These are phyloP conservation scores for Fusarium sp. DNA, from an alignment of 2,329 filamentous ascomycete genomes.

Conservation along the genomic window DNA sequence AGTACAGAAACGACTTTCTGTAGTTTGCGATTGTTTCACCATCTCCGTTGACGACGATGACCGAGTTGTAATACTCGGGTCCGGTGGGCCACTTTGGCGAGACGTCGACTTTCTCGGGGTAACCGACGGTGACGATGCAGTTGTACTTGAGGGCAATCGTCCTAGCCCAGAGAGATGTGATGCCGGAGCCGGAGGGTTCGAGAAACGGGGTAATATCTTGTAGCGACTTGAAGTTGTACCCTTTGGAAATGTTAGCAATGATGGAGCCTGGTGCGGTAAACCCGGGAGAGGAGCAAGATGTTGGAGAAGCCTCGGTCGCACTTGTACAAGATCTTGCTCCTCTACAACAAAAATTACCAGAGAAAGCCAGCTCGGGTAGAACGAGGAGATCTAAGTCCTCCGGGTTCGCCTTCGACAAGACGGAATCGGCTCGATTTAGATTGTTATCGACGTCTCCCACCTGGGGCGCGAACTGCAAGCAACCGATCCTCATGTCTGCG, in stretches of 20 bases:
- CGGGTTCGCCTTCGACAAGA: conserved; percentile 66
- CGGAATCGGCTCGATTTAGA: conserved; percentile 49
- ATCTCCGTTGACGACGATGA: conserved; percentile 66
- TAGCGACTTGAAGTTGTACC: conserved; percentile 82
- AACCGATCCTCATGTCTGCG: conserved; percentile 72
- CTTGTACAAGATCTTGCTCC: not conserved
- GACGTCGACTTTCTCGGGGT: conserved; percentile 75
- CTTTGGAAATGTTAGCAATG: conserved; percentile 51
- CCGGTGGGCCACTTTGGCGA: conserved; percentile 61
- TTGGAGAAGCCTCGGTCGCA: not conserved
- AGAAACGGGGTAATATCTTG: conserved; percentile 76
- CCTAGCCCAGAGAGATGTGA: conserved; percentile 78
- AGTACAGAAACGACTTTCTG: conserved; percentile 69
- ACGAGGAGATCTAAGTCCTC: conserved; percentile 76
- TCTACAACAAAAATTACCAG: conserved; percentile 61
- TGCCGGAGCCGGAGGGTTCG: conserved; percentile 73
- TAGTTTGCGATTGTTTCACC: conserved; percentile 73
- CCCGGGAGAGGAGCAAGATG: not conserved
- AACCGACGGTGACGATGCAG: conserved; percentile 78
- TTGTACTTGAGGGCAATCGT: conserved; percentile 73
- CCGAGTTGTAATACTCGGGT: conserved; percentile 67
- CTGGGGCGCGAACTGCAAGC: conserved; percentile 78
- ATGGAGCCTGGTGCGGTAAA: not conserved
- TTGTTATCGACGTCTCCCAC: conserved; percentile 79
- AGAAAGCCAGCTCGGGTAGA: conserved; percentile 81